Evolutionary conservation across 306 rosid genomes (phyloP), one percentile per base, ranked within the genome.

Genomic region (Begonia fuchsioides): DNA sequence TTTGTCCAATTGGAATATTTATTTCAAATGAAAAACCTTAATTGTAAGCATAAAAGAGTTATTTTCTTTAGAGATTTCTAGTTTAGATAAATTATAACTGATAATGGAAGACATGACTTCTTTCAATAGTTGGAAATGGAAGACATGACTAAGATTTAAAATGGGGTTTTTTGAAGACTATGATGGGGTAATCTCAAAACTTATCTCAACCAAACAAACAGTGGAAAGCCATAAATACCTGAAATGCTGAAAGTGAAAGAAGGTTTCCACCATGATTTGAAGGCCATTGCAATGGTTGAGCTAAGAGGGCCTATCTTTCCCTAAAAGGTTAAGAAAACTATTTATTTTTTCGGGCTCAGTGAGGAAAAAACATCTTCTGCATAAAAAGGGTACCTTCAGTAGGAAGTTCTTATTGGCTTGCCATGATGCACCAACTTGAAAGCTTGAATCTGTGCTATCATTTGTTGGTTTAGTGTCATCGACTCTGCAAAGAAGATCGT

Each of bases 221-320:
- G 32, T 18, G 9, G 41, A 51, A 47, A 41, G 45, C 13, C 43
- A 53, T 47, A 54, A 51, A 46, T 56, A 90, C 98, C 98, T 76
- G 98, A 81, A 69, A 90, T 53, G 67, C 64, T 79, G 69, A 77
- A 72, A 57, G 98, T 82, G 65, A 90, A 82, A 58, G 98, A 69
- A 64, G 98, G 98, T 69, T 82, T 85, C 98, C 95, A 90, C 98
- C 98, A 90, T 48, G 95, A 82, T 63, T 90, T 90, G 71, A 85
- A 81, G 51, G 95, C 95, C 66, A 75, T 52, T 53, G 81, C 80
- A 50, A 71, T 43, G 13, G 94, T 68, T 41, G 93, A 90, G 72
- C 79, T 77, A 41, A 53, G 74, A 63, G 87, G 85, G 49, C 98
- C 95, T 55, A 51, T 65, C 73, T 90, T 90, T 47, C 79, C 94